A percentile compares a stretch with the other conserved stretches of the same genome.
Conservation (phyloP, 2,329 filamentous ascomycete species). For the Cordyceps cicadae region DNA sequence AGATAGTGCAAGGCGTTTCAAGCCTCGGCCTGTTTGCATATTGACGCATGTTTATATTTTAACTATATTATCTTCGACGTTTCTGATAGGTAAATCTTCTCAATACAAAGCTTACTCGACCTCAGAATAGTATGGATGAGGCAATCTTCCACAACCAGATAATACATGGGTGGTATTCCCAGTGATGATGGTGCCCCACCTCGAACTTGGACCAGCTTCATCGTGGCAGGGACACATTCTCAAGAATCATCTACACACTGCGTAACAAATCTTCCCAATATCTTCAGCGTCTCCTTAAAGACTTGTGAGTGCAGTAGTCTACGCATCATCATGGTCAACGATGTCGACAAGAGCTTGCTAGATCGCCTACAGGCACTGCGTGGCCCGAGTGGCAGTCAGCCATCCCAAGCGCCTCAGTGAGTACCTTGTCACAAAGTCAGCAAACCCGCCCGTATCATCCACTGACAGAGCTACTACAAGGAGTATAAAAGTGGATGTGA, state of each 20-base stretch:
- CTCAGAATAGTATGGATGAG: background rate
- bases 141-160: too few species aligned
- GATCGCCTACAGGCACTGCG: slow-evolving; percentile 46
- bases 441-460: background rate
- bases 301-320: background rate
- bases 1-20: too few species aligned
- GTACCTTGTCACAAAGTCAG: background rate
- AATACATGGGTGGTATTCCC: background rate
- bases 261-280: background rate
- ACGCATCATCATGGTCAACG: slow-evolving; percentile 22
- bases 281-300: background rate
- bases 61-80: background rate
- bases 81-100: background rate
- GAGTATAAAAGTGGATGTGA: slow-evolving; percentile 26
- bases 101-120: background rate
- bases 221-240: background rate
- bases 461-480: background rate
- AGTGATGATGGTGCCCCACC: slow-evolving; percentile 4
- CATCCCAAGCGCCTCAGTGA: slow-evolving; percentile 30
- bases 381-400: slow-evolving; percentile 28
- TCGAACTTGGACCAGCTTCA: background rate
- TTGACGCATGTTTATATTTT: background rate
- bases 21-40: background rate
- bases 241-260: background rate
- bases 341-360: slow-evolving; percentile 39